Conservation (phyloP, 257 asterid species). For the Lantana camara region DNA sequence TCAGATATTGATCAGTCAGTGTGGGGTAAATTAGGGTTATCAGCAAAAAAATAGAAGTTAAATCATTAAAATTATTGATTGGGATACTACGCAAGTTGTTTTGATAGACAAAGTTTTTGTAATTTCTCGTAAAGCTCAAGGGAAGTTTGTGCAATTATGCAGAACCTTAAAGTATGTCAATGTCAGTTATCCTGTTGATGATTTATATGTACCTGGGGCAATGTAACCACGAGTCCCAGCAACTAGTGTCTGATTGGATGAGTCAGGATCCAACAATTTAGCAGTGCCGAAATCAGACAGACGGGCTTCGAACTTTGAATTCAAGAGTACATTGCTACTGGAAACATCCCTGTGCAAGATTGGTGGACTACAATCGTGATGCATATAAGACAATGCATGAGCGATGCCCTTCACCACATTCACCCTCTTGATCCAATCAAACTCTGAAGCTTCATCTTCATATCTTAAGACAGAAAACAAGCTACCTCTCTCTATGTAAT, state of each 20-base stretch:
- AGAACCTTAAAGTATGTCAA: no score
- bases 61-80: no score
- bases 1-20: no score
- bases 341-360: constrained; percentile 26
- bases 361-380: constrained; percentile 28
- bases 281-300: constrained; percentile 32
- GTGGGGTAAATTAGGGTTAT: no score
- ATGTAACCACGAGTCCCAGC: constrained; percentile 33
- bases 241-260: constrained; percentile 22
- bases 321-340: constrained; percentile 28
- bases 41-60: no score
- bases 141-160: no score
- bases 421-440: constrained; percentile 24
- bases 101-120: no score
- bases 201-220: constrained; percentile 41
- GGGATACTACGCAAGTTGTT: no score
- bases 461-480: background rate
- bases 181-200: no score
- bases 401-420: constrained; percentile 25
- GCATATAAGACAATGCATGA: constrained; percentile 23
- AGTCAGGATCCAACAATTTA: constrained; percentile 27
- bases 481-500: constrained; percentile 7
- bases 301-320: constrained; percentile 26
- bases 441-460: background rate
- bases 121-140: no score